These are phyloP conservation scores for Orbilia brochopaga DNA, from an alignment of 2,329 filamentous ascomycete species.

Conservation along the genomic window DNA sequence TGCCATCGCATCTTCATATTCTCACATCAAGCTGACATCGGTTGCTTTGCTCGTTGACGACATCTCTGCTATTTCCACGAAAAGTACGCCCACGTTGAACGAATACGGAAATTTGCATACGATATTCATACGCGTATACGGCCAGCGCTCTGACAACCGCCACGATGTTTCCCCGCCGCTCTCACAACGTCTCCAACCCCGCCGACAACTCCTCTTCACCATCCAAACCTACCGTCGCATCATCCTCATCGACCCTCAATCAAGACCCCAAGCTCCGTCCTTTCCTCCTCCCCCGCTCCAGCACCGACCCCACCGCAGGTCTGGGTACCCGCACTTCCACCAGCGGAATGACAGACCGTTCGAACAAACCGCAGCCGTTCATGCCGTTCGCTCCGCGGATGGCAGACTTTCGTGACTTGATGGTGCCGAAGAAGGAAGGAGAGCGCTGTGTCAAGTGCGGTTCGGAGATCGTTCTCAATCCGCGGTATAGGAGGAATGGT, in stretches of 20 bases:
- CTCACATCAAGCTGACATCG: too few species aligned
- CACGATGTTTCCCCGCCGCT: constrained; percentile 1
- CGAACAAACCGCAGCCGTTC: constrained; percentile 7
- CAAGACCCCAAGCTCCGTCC: constrained; percentile 2
- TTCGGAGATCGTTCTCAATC: constrained; percentile 31
- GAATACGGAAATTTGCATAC: not conserved
- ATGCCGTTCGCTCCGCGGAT: constrained; percentile 33
- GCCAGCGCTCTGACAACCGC: not conserved
- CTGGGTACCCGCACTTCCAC: not conserved
- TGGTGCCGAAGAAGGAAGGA: constrained; percentile 7
- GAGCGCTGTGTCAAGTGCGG: constrained; percentile 31
- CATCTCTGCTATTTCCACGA: too few species aligned
- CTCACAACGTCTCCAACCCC: not conserved
- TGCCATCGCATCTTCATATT: too few species aligned
- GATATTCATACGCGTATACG: not conserved
- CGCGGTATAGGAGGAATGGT: constrained; percentile 12
- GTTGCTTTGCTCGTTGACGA: too few species aligned
- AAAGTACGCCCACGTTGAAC: too few species aligned
- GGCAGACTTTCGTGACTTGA: constrained; percentile 17
- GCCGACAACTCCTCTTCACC: not conserved
- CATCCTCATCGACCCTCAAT: not conserved
- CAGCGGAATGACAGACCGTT: not conserved
- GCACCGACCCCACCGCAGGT: not conserved
- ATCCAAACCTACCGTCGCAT: not conserved
- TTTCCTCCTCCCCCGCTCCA: not conserved